A percentile compares a stretch with the other conserved stretches of the same genome.
Conservation (phyloP, 2,329 filamentous ascomycete species). For the Lizonia empirigonia region DNA sequence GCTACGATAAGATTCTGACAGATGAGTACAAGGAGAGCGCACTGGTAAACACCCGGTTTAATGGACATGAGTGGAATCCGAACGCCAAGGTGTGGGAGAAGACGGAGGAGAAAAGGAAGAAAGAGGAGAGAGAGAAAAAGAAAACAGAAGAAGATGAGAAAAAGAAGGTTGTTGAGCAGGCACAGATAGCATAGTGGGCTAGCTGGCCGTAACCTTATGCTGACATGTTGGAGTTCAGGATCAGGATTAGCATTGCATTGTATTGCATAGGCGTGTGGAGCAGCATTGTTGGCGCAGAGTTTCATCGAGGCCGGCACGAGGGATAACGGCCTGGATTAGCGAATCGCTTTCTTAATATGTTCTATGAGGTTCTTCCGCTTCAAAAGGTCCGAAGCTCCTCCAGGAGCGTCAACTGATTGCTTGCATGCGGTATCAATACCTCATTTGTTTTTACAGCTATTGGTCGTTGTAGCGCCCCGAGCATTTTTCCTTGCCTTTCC, state of each 20-base stretch:
- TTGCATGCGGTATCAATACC: too few species aligned
- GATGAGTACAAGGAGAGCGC: constrained; percentile 70
- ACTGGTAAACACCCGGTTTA: constrained; percentile 64
- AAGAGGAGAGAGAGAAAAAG: constrained; percentile 21
- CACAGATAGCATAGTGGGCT: constrained; percentile 27
- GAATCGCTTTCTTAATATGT: too few species aligned
- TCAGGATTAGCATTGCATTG: constrained; percentile 4
- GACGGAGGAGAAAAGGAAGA: constrained; percentile 25
- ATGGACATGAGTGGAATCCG: constrained; percentile 66
- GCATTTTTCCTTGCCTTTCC: too few species aligned
- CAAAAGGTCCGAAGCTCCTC: too few species aligned
- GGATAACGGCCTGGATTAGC: too few species aligned
- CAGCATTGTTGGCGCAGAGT: background rate
- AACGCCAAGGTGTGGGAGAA: constrained; percentile 66
- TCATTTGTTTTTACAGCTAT: too few species aligned
- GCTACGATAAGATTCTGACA: constrained; percentile 67
- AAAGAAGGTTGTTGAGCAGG: constrained; percentile 17
- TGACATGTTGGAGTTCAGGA: background rate
- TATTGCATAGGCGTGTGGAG: constrained; percentile 3
- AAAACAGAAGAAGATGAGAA: constrained; percentile 19
- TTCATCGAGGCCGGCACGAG: background rate
- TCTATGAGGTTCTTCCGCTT: too few species aligned
- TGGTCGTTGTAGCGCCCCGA: too few species aligned
- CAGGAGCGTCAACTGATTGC: too few species aligned
- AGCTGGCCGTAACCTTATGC: constrained; percentile 19